These are phyloP conservation scores for Acephala macrosclerotiorum DNA, from an alignment of 2,329 filamentous ascomycete species.

Conservation along the genomic window DNA sequence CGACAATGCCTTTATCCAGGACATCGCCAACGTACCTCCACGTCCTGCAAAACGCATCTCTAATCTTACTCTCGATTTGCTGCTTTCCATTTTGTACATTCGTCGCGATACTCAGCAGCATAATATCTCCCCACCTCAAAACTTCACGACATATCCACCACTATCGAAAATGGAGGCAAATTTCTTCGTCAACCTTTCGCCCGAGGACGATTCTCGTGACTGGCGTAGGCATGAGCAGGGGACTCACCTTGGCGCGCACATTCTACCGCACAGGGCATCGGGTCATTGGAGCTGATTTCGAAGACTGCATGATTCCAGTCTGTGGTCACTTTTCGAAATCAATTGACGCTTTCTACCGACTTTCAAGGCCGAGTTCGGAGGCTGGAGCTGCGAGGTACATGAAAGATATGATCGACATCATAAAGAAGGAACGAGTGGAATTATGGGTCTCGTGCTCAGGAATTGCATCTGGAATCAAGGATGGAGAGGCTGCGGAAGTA, in stretches of 20 bases:
- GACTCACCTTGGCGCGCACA: slow-evolving; percentile 68
- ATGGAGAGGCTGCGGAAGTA: slow-evolving; percentile 68
- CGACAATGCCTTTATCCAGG: slow-evolving; percentile 27
- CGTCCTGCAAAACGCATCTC: slow-evolving; percentile 54
- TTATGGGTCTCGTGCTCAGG: slow-evolving; percentile 79
- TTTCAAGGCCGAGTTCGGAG: slow-evolving; percentile 42
- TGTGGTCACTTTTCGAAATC: slow-evolving; percentile 34
- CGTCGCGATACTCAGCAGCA: slow-evolving; percentile 27
- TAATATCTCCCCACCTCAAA: slow-evolving; percentile 30
- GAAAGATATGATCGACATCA: slow-evolving; percentile 62
- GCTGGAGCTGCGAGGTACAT: slow-evolving; percentile 57
- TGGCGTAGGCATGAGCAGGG: slow-evolving; percentile 76
- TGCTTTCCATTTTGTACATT: slow-evolving; percentile 36
- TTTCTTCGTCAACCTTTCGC: slow-evolving; percentile 35
- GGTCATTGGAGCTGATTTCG: slow-evolving; percentile 75
- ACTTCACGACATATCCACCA: slow-evolving; percentile 25
- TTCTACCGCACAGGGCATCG: slow-evolving; percentile 71
- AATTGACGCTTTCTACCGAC: slow-evolving; percentile 39
- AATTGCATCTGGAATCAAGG: slow-evolving; percentile 70
- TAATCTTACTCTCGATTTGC: slow-evolving; percentile 45
- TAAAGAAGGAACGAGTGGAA: slow-evolving; percentile 66
- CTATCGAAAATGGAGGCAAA: slow-evolving; percentile 33
- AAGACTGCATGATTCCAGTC: slow-evolving; percentile 41
- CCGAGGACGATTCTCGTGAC: slow-evolving; percentile 70
- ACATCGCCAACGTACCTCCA: slow-evolving; percentile 45